Conservation (phyloP, 2,329 filamentous ascomycete species). For the Fusarium sarcochroum region DNA sequence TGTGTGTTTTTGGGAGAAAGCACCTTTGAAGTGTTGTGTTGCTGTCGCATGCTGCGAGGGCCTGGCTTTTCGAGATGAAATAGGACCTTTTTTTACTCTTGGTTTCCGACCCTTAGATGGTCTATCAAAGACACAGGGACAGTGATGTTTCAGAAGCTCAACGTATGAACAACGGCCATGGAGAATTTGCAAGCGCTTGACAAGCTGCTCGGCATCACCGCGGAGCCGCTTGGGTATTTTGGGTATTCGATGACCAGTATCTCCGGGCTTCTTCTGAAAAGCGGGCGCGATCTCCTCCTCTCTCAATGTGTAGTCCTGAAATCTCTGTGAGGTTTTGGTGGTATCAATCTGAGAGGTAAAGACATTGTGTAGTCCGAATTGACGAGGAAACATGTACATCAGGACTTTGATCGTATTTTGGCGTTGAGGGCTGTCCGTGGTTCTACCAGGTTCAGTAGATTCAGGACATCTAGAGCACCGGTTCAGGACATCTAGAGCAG, state of each 20-base stretch:
- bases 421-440: constrained; percentile 36
- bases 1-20: constrained; percentile 9
- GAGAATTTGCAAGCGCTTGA: constrained; percentile 76
- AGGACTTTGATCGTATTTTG: constrained; percentile 77
- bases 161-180: constrained; percentile 84
- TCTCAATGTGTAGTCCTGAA: constrained; percentile 88
- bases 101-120: constrained; percentile 9
- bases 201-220: constrained; percentile 70
- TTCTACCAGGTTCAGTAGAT: not conserved
- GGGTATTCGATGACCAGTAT: constrained; percentile 26
- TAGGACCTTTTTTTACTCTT: constrained; percentile 11
- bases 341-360: constrained; percentile 80
- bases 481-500: constrained; percentile 80
- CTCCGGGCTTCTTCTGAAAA: constrained; percentile 34
- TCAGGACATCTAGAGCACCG: constrained; percentile 63
- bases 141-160: constrained; percentile 85
- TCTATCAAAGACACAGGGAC: constrained; percentile 65
- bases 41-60: constrained; percentile 2
- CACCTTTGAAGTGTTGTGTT: constrained; percentile 31
- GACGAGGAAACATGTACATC: constrained; percentile 94
- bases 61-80: constrained; percentile 11
- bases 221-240: constrained; percentile 77
- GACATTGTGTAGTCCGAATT: constrained; percentile 93
- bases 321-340: constrained; percentile 76
- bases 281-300: constrained; percentile 80